These are phyloP conservation scores for Elsinoe fawcettii DNA, from an alignment of 2,329 filamentous ascomycete species.

Conservation along the genomic window DNA sequence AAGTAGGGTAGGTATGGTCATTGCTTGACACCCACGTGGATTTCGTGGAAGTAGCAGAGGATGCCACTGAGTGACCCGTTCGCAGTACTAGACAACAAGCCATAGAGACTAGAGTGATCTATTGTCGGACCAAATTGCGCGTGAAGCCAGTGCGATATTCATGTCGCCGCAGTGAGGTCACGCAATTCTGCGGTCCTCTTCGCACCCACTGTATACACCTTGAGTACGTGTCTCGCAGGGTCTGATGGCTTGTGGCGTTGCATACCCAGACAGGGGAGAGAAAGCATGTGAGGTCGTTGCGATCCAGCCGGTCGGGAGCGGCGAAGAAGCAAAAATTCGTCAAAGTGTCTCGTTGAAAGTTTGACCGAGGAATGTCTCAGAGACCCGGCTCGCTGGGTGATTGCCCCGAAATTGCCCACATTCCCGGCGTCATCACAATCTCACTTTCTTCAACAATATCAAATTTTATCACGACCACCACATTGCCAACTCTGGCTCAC, in stretches of 20 bases:
- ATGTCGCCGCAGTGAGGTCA: no score
- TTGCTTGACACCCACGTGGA: not conserved
- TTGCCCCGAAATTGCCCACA: not conserved
- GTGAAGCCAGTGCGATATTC: no score
- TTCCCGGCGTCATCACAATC: no score
- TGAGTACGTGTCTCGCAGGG: no score
- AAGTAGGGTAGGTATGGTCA: not conserved
- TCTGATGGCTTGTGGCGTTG: not conserved
- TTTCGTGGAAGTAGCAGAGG: not conserved
- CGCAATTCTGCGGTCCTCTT: no score
- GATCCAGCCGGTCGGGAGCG: not conserved
- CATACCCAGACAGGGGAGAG: not conserved
- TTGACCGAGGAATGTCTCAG: not conserved
- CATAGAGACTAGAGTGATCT: no score
- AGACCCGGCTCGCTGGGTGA: not conserved
- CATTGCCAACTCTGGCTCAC: no score
- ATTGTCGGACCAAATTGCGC: no score
- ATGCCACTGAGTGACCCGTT: not conserved
- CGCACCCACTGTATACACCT: no score
- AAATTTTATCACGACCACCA: no score
- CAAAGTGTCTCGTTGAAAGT: slow-evolving; percentile 3
- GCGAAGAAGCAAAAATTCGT: not conserved
- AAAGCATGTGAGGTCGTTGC: not conserved
- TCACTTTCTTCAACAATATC: no score
- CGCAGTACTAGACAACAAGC: not conserved